Base-by-base conservation (phyloP, 208 protist species). In the Acanthamoeba quina region DNA sequence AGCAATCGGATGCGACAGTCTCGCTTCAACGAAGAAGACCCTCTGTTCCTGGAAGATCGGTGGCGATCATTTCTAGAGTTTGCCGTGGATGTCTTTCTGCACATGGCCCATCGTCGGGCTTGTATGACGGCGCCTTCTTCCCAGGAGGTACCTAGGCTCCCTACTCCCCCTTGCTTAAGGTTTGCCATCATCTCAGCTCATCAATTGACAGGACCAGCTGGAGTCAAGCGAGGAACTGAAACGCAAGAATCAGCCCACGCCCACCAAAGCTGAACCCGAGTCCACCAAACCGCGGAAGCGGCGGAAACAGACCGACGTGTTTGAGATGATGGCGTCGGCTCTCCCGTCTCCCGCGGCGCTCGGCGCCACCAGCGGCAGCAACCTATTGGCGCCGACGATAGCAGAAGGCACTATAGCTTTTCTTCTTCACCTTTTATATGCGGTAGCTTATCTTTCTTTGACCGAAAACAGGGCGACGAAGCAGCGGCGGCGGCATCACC, bases 1-100 rank as follows among this genome's bases (percentile, higher is more conserved):
- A 82, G 72, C 72, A 82, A 82, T 19, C 72, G 72, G 1, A 82
- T 82, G 72, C 31, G 72, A 7, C 72, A 82, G 72, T 82, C 72
- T 17, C 72, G 72, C 19, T 82, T 82, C 72, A 82, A 82, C 31
- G 72, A 82, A 54, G 72, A 82, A 21, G 72, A 82, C 21, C 72
- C 72, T 44, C 72, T 82, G 13, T 82, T 21, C 37, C 41, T 82
- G 21, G 72, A 82, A 17, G 72, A 82, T 26, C 72, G 72, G 24
- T 82, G 72, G 72, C 31, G 72, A 9, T 44, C 72, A 6, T 82
- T 82, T 21, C 52, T 82, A 7, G 72, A 82, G 44, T 82, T 82
- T 52, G 29, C 72, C 1, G 72, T 82, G 64, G 64, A 72, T 37
- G 64, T 72, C 64, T 72, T 72, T 24, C 64, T 72, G 2, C 64